Evolutionary conservation across 345 rosid genomes (phyloP).

Genomic region (Salix viminalis): DNA sequence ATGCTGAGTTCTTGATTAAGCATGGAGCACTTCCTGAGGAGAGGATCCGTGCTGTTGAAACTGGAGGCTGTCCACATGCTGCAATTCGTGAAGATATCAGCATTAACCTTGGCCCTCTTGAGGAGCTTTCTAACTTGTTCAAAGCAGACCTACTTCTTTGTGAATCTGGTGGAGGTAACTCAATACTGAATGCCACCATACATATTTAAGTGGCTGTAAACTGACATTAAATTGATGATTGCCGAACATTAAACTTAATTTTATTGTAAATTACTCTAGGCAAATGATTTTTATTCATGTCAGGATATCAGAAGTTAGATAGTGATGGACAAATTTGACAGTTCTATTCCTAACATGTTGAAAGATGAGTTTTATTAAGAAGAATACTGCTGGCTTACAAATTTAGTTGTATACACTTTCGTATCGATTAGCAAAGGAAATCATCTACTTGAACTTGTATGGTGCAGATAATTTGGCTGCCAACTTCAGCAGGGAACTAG

Average conservation of each 20-base stretch:
- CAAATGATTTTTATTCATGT: too few relatives aligned
- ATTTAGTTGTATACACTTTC: not conserved
- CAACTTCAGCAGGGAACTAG: slow-evolving; percentile 92
- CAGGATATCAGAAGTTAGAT: too few relatives aligned
- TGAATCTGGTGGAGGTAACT: slow-evolving; percentile 95
- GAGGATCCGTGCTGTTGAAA: slow-evolving; percentile 90
- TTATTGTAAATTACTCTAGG: too few relatives aligned
- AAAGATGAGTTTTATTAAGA: too few relatives aligned
- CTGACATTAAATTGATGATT: too few relatives aligned
- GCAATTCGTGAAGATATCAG: slow-evolving; percentile 98
- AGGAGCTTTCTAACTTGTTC: slow-evolving; percentile 83
- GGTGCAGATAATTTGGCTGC: slow-evolving; percentile 91
- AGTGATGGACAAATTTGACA: too few relatives aligned
- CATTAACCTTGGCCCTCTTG: slow-evolving; percentile 93
- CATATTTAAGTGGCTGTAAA: too few relatives aligned
- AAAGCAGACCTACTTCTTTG: slow-evolving; percentile 88
- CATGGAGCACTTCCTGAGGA: slow-evolving; percentile 88
- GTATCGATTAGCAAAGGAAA: not conserved
- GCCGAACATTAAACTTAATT: too few relatives aligned
- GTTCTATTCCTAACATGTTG: too few relatives aligned
- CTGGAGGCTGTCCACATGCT: slow-evolving; percentile 98
- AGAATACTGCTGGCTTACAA: not conserved
- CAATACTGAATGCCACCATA: not conserved
- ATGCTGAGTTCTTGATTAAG: slow-evolving; percentile 90
- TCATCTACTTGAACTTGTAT: not conserved